These are phyloP conservation scores for Bruguiera gymnorhiza DNA, from an alignment of 345 rosid species.

Conservation along the genomic window DNA sequence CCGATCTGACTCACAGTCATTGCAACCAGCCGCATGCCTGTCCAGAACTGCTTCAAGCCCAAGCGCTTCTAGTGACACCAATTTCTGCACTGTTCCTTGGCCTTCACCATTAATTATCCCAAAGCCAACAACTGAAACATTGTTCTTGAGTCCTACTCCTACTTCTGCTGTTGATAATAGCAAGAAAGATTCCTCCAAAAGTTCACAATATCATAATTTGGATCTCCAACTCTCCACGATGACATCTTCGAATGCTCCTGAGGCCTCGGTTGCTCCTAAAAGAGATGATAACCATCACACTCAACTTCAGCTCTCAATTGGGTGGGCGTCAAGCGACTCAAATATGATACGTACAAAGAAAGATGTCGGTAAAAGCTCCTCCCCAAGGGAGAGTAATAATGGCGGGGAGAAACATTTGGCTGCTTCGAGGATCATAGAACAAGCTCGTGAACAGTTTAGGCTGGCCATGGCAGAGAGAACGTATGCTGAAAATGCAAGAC, in stretches of 20 bases:
- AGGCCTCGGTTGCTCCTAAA: constrained; percentile 29
- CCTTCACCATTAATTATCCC: constrained; percentile 26
- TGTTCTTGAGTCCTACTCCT: constrained; percentile 28
- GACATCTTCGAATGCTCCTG: constrained; percentile 27
- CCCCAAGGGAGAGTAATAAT: constrained; percentile 16
- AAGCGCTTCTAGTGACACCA: constrained; percentile 54
- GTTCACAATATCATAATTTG: constrained; percentile 41
- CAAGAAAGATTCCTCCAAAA: constrained; percentile 18
- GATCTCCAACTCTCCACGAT: constrained; percentile 61
- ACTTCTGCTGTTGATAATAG: background rate
- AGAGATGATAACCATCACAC: constrained; percentile 42
- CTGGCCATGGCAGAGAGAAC: constrained; percentile 60
- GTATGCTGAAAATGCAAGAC: constrained; percentile 60
- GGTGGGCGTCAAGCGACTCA: constrained; percentile 36
- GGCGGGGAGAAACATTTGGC: constrained; percentile 20
- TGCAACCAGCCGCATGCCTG: constrained; percentile 45
- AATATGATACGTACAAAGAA: constrained; percentile 21
- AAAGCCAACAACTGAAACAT: constrained; percentile 23
- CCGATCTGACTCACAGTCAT: constrained; percentile 37
- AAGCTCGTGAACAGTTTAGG: constrained; percentile 40
- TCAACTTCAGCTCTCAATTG: constrained; percentile 62
- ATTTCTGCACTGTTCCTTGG: constrained; percentile 48
- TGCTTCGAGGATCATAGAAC: constrained; percentile 33
- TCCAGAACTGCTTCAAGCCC: constrained; percentile 65
- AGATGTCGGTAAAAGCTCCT: constrained; percentile 14